Evolutionary conservation across 352 stramenopile species (phyloP).

Genomic region (Globisporangium ultimum): DNA sequence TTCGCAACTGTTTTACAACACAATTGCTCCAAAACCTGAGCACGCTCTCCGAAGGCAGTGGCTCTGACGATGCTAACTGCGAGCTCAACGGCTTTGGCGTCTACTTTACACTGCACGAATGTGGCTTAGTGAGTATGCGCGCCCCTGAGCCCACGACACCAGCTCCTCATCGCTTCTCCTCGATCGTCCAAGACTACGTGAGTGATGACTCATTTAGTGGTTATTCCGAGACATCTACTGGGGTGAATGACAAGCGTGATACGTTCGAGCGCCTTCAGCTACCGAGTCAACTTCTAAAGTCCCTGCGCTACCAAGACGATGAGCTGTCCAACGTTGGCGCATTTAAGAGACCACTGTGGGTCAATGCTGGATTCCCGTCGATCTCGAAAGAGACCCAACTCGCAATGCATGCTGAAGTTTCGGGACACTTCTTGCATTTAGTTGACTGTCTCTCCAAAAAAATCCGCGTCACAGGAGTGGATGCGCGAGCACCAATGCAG

Average conservation of each 20-base stretch:
- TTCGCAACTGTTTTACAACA: slow-evolving; percentile 19
- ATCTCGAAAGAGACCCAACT: slow-evolving; percentile 24
- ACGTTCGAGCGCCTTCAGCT: slow-evolving; percentile 17
- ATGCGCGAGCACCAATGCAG: slow-evolving; percentile 24
- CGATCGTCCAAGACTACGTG: slow-evolving; percentile 10
- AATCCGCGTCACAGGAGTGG: slow-evolving; percentile 24
- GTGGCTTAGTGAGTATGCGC: slow-evolving; percentile 14
- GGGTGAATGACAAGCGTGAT: slow-evolving; percentile 24
- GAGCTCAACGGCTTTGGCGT: slow-evolving; percentile 56
- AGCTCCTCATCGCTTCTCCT: slow-evolving; percentile 14
- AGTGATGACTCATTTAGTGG: slow-evolving; percentile 10
- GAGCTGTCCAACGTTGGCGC: background rate
- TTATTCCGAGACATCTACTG: slow-evolving; percentile 1
- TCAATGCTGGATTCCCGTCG: slow-evolving; percentile 20
- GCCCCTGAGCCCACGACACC: background rate
- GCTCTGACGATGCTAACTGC: slow-evolving; percentile 15
- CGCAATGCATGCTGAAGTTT: slow-evolving; percentile 24
- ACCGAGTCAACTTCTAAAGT: slow-evolving; percentile 7
- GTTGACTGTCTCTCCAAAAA: slow-evolving; percentile 37
- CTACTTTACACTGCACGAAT: slow-evolving; percentile 44
- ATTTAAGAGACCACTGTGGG: background rate
- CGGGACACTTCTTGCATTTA: slow-evolving; percentile 29
- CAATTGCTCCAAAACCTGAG: slow-evolving; percentile 41
- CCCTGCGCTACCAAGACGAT: background rate
- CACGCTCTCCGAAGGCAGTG: slow-evolving; percentile 20